Evolutionary conservation across 202 grass and related monocot genomes (phyloP), one percentile per base, ranked within the genome.

Genomic region (Bolboschoenoplectus hybrid): DNA sequence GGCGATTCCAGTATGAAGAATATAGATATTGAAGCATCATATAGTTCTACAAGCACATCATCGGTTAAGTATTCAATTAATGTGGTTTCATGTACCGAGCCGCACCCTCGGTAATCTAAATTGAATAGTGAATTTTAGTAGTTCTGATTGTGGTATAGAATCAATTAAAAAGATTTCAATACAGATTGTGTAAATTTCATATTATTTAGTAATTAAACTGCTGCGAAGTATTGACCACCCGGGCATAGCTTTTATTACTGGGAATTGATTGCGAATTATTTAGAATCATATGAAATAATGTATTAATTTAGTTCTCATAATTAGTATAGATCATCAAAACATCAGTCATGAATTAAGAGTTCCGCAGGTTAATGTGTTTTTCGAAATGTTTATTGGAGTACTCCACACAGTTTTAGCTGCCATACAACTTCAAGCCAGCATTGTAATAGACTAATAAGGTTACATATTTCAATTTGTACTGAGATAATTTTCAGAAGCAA

Each of bases 61-160:
- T 82, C 80, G 32, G 40, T 32, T 32, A 82, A 66, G 56, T n/a
- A 58, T 66, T 66, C 58, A 65, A 56, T 50, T 45, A 82, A 82
- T 63, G 56, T 66, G 40, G 60, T 82, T 82, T 49, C 80, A 46
- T 82, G 60, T 50, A 82, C 60, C 1, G 80, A 50, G 38, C 60
- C 20, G 3, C 50, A 49, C 17, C 58, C 80, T 82, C 56, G 80
- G 20, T 82, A 82, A 82, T 61, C 17, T 82, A 44, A 45, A 49
- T 32, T 53, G 6, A 26, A 19, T 71, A 44, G 3, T 58, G 1
- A 79, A 20, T 79, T 58, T 57, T 41, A 3, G 2, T 73, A 44
- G 7, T 41, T 40, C 7, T 60, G 7, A 9, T 47, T 47, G 6
- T 20, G 17, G 7, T 47, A 47, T 72, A 19, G 32, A 72, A 46